Percentiles rank a stretch among this genome's conserved stretches.
Evolutionary conservation across 169 alveolate genomes (phyloP).

Genomic region (Cryptosporidium tyzzeri): DNA sequence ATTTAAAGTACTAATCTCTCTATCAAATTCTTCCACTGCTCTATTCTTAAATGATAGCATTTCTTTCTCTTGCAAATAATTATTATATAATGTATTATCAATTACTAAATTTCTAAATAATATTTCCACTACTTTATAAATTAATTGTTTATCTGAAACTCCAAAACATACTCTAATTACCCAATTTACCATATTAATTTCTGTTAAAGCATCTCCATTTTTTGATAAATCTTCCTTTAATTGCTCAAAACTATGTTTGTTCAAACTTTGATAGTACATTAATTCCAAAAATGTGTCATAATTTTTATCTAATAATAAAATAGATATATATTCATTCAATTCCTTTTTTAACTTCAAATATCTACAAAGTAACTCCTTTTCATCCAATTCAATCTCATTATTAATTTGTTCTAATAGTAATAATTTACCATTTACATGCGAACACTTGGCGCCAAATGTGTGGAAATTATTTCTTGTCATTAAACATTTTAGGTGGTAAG

Average conservation of each 20-base stretch:
- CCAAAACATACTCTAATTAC: constrained; percentile 17
- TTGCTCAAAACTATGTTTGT: not conserved
- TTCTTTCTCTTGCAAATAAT: not conserved
- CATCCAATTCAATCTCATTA: not conserved
- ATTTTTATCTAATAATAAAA: constrained; percentile 2
- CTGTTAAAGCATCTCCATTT: not conserved
- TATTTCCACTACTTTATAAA: not conserved
- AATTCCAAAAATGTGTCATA: constrained; percentile 3
- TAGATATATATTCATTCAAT: not conserved
- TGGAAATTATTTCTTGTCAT: not conserved
- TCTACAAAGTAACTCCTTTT: not conserved
- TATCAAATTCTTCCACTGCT: not conserved
- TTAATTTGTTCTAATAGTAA: not conserved
- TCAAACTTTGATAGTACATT: not conserved
- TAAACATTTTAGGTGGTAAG: not conserved
- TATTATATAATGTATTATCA: not conserved
- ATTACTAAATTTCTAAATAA: not conserved
- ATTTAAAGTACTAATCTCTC: not conserved
- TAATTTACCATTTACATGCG: not conserved
- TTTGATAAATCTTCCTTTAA: not conserved
- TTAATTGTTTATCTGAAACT: not conserved
- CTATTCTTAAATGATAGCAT: not conserved
- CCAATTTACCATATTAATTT: not conserved
- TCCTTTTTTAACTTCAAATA: constrained; percentile 4
- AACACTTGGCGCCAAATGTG: not conserved